Percentiles rank a stretch among this genome's conserved stretches.
Evolutionary conservation across 768 basidiomycete genomes (phyloP).

Genomic region (Agaricus sinodeliciosus): DNA sequence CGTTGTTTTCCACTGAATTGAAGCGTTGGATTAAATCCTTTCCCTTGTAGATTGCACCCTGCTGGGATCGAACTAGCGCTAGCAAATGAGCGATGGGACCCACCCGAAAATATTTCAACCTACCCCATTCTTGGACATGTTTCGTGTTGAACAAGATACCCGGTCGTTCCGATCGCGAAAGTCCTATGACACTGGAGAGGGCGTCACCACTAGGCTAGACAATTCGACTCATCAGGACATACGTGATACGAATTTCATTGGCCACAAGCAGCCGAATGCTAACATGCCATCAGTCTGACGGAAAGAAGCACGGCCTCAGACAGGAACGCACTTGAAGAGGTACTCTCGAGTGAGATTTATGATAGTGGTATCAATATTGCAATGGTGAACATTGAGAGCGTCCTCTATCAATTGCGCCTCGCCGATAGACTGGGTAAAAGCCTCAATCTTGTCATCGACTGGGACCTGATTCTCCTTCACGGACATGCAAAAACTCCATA

Average conservation of each 20-base stretch:
- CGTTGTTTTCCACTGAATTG: constrained; percentile 41
- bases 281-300: constrained; percentile 12
- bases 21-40: constrained; percentile 47
- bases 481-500: constrained; percentile 68
- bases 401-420: constrained; percentile 61
- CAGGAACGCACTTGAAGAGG: constrained; percentile 58
- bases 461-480: constrained; percentile 25
- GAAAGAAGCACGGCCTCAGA: constrained; percentile 9
- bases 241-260: constrained; percentile 54
- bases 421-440: constrained; percentile 37
- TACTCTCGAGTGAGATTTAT: constrained; percentile 66
- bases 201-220: background rate
- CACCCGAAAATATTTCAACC: constrained; percentile 22
- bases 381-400: constrained; percentile 58
- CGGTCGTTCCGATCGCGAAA: constrained; percentile 44
- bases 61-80: constrained; percentile 57
- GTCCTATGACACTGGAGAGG: constrained; percentile 16
- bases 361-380: constrained; percentile 63
- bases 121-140: constrained; percentile 77
- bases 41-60: constrained; percentile 56
- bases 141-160: constrained; percentile 58
- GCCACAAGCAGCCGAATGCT: constrained; percentile 64
- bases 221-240: constrained; percentile 21
- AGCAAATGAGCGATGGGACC: background rate
- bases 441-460: constrained; percentile 26